phyloP scores from a whole-genome alignment of 164 flowering plant species.

The Chimonanthus salicifolius region DNA sequence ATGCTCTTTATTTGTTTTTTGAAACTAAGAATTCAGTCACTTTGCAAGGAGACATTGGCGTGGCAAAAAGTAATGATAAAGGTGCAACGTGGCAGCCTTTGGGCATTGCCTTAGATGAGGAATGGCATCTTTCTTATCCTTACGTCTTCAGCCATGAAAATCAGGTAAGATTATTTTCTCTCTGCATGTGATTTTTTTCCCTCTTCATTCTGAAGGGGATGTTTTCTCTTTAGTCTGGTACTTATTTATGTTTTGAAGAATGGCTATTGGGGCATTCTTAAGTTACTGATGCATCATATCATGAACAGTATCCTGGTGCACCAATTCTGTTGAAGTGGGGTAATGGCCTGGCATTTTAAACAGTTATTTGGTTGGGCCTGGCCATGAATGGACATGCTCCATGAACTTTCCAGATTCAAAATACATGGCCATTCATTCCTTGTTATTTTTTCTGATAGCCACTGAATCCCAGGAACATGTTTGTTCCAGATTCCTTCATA shows the following conservation, averaged over 20 bases:
- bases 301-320: background rate
- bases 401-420: background rate
- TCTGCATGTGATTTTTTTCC: background rate
- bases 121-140: constrained; percentile 97
- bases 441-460: background rate
- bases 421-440: background rate
- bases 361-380: background rate
- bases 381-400: background rate
- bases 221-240: background rate
- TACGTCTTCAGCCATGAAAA: constrained; percentile 65
- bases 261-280: background rate
- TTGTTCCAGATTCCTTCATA: background rate
- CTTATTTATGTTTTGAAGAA: background rate
- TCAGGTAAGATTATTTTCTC: constrained; percentile 41
- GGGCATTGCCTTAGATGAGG: constrained; percentile 87
- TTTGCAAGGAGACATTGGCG: constrained; percentile 93
- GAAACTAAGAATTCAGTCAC: constrained; percentile 87
- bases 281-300: background rate
- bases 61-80: constrained; percentile 70
- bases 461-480: too few relatives aligned
- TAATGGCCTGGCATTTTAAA: background rate
- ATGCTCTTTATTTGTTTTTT: constrained; percentile 63
- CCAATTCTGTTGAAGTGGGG: background rate
- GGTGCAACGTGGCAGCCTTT: constrained; percentile 91
- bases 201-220: background rate